Evolutionary conservation across 495 filamentous ascomycete species (phyloP), one percentile per base, ranked within the genome.

Genomic region (Daldinia vernicosa): DNA sequence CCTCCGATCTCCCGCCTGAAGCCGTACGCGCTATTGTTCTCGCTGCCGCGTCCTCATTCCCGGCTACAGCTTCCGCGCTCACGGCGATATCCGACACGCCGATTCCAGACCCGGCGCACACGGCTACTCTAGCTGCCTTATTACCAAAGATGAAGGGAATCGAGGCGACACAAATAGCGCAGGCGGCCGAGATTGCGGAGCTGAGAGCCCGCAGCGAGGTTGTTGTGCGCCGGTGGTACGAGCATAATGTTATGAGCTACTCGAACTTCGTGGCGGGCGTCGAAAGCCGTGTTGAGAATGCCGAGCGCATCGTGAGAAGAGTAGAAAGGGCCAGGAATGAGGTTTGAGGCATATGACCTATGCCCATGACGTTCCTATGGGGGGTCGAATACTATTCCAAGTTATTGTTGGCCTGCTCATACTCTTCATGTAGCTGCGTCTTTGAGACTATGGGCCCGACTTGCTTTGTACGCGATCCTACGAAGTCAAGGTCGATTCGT

Each of bases 141-240:
- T 81, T 88, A 24, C 93, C 93, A 12, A 85, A 91, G 12, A 85
- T 98, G 72, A 87, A 89, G 57, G 86, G 82, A n/a, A 70, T 91
- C 5, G 85, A 90, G 69, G 80, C 83, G 24, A 80, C 82, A 27
- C 94, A 98, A 79, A 78, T 86, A 5, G 84, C 87, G 22, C 94
- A 97, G 78, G 87, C 85, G n/a, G 81, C 82, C 24, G 86, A 91
- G 69, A 87, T 97, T 35, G 87, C 89, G 27, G 89, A 89, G 64
- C 77, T 99, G 64, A 78, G 93, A 53, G 82, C 84, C n/a, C 84
- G 91, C 19, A 96, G 88, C 63, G 94, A 93, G 62, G 77, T 78
- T 26, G 80, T 89, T n/a, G 76, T 98, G 61, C 86, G 93, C 78
- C 78, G 86, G 17, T 97, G 94, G 93, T 95, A 96, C 80, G 89